Percentiles rank a stretch among this genome's conserved stretches.
phyloP scores from a whole-genome alignment of 2,329 filamentous ascomycete genomes.

The Sporothrix mexicana region DNA sequence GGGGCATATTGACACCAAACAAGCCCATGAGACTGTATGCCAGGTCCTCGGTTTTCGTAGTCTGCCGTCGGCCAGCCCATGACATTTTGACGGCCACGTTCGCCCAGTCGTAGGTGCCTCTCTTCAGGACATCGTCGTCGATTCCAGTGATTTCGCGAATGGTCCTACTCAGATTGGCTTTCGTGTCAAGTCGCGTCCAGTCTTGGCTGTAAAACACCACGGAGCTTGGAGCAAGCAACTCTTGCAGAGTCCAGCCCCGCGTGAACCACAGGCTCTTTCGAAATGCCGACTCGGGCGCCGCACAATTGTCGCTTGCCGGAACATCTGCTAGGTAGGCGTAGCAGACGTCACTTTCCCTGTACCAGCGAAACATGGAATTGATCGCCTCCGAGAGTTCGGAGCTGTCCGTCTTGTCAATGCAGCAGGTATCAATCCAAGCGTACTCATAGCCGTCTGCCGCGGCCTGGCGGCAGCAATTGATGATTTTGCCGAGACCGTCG shows the following conservation, averaged over 20 bases:
- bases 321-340: conserved; percentile 30
- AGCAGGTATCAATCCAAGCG: conserved; percentile 31
- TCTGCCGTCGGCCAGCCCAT: conserved; percentile 35
- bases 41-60: conserved; percentile 35
- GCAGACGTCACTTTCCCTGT: conserved; percentile 11
- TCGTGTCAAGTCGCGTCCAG: conserved; percentile 43
- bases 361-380: conserved; percentile 34
- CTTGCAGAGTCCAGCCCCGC: conserved; percentile 67
- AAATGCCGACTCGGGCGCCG: neutral
- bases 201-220: conserved; percentile 43
- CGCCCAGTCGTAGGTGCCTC: conserved; percentile 23
- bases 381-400: conserved; percentile 25
- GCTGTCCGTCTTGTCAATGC: conserved; percentile 28
- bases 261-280: conserved; percentile 43
- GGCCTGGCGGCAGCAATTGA: conserved; percentile 1
- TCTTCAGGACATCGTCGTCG: conserved; percentile 33
- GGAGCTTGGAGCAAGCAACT: conserved; percentile 60
- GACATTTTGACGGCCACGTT: conserved; percentile 37
- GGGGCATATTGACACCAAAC: conserved; percentile 37
- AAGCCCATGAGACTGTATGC: conserved; percentile 39
- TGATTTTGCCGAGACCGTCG: conserved; percentile 46
- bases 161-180: conserved; percentile 33
- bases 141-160: conserved; percentile 41
- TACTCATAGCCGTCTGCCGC: conserved; percentile 1
- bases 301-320: neutral